phyloP scores from a whole-genome alignment of 441 rosid genomes.

The Arabidopsis hybrid region DNA sequence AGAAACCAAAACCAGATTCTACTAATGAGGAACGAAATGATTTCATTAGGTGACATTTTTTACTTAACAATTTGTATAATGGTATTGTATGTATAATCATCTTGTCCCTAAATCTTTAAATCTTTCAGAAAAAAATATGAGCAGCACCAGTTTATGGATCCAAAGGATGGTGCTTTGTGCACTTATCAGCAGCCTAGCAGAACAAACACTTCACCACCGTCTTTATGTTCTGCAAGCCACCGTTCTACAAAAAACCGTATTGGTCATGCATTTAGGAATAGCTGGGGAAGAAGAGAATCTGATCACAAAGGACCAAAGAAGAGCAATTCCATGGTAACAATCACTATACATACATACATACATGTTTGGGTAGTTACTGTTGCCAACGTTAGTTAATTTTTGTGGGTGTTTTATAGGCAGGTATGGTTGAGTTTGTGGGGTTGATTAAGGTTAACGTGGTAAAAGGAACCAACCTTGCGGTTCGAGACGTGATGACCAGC shows the following conservation, averaged over 20 bases:
- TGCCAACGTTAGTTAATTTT: neutral
- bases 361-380: constrained; percentile 35
- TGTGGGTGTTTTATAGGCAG: constrained; percentile 69
- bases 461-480: constrained; percentile 90
- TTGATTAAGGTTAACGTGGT: constrained; percentile 94
- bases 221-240: constrained; percentile 45
- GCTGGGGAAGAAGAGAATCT: constrained; percentile 86
- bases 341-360: constrained; percentile 17
- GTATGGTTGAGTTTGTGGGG: constrained; percentile 97
- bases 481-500: constrained; percentile 88
- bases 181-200: constrained; percentile 49
- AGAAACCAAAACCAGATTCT: constrained; percentile 86
- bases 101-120: constrained; percentile 26
- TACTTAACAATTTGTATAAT: neutral
- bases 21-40: constrained; percentile 77
- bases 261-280: constrained; percentile 81
- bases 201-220: constrained; percentile 42
- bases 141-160: constrained; percentile 61
- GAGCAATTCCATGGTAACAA: constrained; percentile 68
- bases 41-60: constrained; percentile 67
- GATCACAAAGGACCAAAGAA: constrained; percentile 72
- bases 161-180: constrained; percentile 50
- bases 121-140: constrained; percentile 84
- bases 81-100: neutral
- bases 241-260: constrained; percentile 64